Conservation (phyloP, 2,329 filamentous ascomycete species). For the Immersiporthe knoxdaviesiana region DNA sequence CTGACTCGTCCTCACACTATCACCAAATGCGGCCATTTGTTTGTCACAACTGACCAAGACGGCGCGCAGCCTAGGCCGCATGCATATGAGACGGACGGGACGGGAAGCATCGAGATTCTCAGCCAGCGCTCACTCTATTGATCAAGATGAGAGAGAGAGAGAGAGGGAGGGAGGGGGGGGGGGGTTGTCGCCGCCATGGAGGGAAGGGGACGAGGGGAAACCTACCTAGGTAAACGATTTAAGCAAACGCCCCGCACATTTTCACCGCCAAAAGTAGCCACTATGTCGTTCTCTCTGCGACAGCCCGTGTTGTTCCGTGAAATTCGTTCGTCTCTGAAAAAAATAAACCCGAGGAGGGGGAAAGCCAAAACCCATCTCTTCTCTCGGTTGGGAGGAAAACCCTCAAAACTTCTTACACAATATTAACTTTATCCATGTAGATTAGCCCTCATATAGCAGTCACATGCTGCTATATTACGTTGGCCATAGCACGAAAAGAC, state of each 20-base stretch:
- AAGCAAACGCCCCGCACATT: background rate
- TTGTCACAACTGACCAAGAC: background rate
- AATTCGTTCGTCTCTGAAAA: background rate
- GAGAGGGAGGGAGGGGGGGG: no score
- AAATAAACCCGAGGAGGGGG: background rate
- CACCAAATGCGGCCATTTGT: background rate
- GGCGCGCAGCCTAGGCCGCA: slow-evolving; percentile 1
- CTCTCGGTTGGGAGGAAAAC: no score
- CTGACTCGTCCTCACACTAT: background rate
- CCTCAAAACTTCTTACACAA: background rate
- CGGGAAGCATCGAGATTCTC: background rate
- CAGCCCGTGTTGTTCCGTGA: background rate
- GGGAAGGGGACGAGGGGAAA: no score
- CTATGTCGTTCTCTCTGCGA: background rate
- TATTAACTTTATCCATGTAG: background rate
- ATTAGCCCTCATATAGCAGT: background rate
- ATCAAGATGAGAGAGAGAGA: background rate
- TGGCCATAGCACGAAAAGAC: background rate
- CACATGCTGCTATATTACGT: background rate
- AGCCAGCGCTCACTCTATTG: background rate
- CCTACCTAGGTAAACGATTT: no score
- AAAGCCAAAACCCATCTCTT: background rate
- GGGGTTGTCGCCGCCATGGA: no score
- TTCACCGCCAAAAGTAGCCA: background rate
- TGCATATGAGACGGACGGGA: background rate